Base-by-base conservation (phyloP, 371 early-diverging fungal species). In the Mucor ambiguus region DNA sequence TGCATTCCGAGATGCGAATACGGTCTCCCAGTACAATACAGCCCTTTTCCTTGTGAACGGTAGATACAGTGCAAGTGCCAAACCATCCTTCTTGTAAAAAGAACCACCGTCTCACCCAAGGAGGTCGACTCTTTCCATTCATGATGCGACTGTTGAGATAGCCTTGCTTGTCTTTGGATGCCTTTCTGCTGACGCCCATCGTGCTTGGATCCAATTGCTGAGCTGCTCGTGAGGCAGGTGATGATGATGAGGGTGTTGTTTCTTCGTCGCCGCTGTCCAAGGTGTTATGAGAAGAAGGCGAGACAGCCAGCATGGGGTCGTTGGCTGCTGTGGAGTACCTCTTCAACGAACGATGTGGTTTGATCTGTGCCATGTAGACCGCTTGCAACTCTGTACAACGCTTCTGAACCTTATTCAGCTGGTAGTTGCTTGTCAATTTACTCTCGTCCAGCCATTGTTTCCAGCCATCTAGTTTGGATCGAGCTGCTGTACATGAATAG, bases 91-190 rank as follows among this genome's bases (percentile, higher is more conserved):
- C 75, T 43, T 85, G 80, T 33, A 87, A 64, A 67, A 85, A 87
- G 58, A 84, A 90, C 76, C 85, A 89, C 29, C 85, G 78, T 29
- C 85, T 73, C 8, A 71, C 67, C 87, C 88, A 86, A 18, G 80
- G 61, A 28, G 70, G 70, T 26, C 79, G 68, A 18, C 73, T 61
- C 59, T 74, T 78, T 9, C 76, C 76, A 18, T 68, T 60, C 8
- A 54, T 41, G 0, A 69, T 64, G 3, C 77, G 68, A 26, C 66
- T 54, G 28, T 68, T 74, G 16, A 81, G 57, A 54, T 81, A 81
- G 5, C 82, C 82, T 60, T 79, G 77, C 28, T 77, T 79, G 38
- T 44, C 33, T 22, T 58, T 33, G 35, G 52, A 33, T 38, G 58
- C 20, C 11, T 38, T 58, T 44, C 9, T 16, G 16, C 5, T 43